These are phyloP conservation scores for Musa beccarii DNA, from an alignment of 176 grass and related monocot genomes.

Conservation along the genomic window DNA sequence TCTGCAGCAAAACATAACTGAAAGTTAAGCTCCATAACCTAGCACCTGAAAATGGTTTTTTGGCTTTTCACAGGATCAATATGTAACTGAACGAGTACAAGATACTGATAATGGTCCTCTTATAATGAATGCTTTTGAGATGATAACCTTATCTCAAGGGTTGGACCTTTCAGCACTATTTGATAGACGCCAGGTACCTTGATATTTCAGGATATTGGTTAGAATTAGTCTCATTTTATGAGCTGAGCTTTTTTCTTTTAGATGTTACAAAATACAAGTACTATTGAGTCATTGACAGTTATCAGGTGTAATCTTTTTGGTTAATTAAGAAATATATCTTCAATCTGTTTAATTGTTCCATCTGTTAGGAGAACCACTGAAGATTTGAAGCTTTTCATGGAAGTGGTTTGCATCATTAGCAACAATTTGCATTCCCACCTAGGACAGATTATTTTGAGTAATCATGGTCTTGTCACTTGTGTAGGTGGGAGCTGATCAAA, in stretches of 20 bases:
- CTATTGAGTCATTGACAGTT: too few relatives aligned
- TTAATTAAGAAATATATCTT: too few relatives aligned
- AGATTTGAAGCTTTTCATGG: too few relatives aligned
- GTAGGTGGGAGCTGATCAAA: too few relatives aligned
- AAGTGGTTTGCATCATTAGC: too few relatives aligned
- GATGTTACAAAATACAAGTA: neutral
- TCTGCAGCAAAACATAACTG: neutral
- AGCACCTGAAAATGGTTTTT: slow-evolving; percentile 20
- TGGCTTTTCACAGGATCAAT: slow-evolving; percentile 61
- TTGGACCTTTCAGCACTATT: slow-evolving; percentile 90
- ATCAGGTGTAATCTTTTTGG: too few relatives aligned
- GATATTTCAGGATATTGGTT: slow-evolving; percentile 9
- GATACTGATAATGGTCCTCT: slow-evolving; percentile 56
- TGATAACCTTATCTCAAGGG: slow-evolving; percentile 95
- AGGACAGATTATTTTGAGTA: too few relatives aligned
- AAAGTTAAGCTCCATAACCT: slow-evolving; percentile 7
- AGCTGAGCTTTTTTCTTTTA: neutral
- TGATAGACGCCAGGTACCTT: slow-evolving; percentile 83
- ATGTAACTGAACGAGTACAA: slow-evolving; percentile 64
- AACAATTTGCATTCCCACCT: too few relatives aligned
- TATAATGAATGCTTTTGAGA: slow-evolving; percentile 99
- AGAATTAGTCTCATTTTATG: neutral
- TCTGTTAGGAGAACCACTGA: too few relatives aligned
- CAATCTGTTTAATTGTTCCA: too few relatives aligned
- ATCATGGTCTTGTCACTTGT: too few relatives aligned